These are phyloP conservation scores for Aspergillus cristatus DNA, from an alignment of 495 filamentous ascomycete genomes.

Conservation along the genomic window DNA sequence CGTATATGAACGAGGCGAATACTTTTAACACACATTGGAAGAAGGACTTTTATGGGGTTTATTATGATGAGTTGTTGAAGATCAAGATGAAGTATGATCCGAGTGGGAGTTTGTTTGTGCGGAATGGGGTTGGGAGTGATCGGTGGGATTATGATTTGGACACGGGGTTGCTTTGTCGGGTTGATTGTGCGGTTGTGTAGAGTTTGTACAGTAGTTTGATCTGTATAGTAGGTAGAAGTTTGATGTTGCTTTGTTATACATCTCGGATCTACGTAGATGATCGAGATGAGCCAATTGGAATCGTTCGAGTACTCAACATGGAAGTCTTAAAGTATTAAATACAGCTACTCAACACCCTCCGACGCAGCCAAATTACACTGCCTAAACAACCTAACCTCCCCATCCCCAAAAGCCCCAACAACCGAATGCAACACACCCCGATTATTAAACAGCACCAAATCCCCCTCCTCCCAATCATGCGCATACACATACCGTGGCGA, in stretches of 20 bases:
- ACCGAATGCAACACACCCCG: conserved; percentile 63
- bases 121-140: conserved; percentile 15
- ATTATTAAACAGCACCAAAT: conserved; percentile 67
- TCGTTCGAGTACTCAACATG: no score
- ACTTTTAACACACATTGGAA: conserved; percentile 48
- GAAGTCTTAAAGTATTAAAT: no score
- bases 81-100: conserved; percentile 48
- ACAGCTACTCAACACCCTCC: conserved; percentile 10
- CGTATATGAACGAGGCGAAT: conserved; percentile 33
- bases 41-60: conserved; percentile 46
- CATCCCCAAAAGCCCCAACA: conserved; percentile 60
- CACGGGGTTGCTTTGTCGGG: conserved; percentile 11
- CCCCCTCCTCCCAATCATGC: conserved; percentile 67
- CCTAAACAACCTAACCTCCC: conserved; percentile 61
- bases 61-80: conserved; percentile 37
- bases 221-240: no score
- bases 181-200: no score
- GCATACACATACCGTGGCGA: conserved; percentile 57
- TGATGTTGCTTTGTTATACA: no score
- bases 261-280: no score
- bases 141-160: conserved; percentile 14
- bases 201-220: no score
- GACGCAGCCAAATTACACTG: conserved; percentile 64
- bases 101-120: conserved; percentile 29
- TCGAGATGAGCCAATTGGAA: no score